phyloP scores from a whole-genome alignment of 129 eudicot genomes.

The Arctium lappa region DNA sequence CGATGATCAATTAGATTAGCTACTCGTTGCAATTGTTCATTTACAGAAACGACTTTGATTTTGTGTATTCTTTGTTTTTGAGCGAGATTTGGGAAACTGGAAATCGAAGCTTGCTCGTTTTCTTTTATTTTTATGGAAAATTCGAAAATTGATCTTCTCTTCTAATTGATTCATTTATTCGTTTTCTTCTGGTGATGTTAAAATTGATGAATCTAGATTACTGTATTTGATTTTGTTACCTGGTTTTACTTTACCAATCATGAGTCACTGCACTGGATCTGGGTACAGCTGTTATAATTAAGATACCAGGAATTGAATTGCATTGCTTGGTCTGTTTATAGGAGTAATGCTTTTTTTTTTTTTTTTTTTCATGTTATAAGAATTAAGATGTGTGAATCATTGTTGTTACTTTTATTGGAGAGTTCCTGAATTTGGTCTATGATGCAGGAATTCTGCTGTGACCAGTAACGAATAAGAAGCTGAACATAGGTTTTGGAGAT shows the following conservation, averaged over 20 bases:
- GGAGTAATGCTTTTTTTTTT: not conserved
- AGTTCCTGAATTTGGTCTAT: not conserved
- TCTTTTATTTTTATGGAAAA: not conserved
- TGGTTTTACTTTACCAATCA: not conserved
- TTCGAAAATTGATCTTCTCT: not conserved
- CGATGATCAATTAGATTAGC: not conserved
- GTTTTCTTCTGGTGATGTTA: not conserved
- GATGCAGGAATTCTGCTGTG: slow-evolving; percentile 12
- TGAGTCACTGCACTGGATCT: not conserved
- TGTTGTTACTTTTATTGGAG: slow-evolving; percentile 1
- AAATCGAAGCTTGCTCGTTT: not conserved
- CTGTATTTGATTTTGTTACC: not conserved
- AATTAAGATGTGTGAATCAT: not conserved
- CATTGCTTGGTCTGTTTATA: not conserved
- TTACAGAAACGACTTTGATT: not conserved
- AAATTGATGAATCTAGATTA: not conserved
- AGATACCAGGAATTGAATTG: not conserved
- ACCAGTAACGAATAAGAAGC: slow-evolving; percentile 5
- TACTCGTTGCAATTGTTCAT: not conserved
- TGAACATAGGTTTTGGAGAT: slow-evolving; percentile 10
- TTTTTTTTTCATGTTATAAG: not conserved
- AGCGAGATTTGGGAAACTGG: slow-evolving; percentile 5
- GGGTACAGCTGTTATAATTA: not conserved
- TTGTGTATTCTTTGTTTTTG: not conserved
- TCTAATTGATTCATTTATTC: not conserved